Percentiles rank a stretch among this genome's conserved stretches.
Evolutionary conservation across 371 early-diverging fungal genomes (phyloP).

Genomic region (Nematocida ausubeli): DNA sequence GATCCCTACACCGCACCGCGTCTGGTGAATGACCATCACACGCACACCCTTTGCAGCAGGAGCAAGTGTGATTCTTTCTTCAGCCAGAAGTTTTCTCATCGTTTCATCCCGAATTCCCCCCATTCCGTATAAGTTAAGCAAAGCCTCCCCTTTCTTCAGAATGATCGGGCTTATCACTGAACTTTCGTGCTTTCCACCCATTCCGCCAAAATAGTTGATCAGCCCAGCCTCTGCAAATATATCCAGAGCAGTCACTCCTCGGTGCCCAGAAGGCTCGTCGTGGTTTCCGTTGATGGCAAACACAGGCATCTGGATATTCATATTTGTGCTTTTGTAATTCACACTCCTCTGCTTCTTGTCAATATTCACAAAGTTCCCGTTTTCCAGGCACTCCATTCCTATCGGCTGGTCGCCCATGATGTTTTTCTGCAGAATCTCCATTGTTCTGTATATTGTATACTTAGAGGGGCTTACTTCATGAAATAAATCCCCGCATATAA

Average conservation of each 20-base stretch:
- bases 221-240: conserved; percentile 76
- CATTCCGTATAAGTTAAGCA: conserved; percentile 82
- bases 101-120: conserved; percentile 89
- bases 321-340: conserved; percentile 81
- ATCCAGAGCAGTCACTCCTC: conserved; percentile 75
- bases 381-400: conserved; percentile 70
- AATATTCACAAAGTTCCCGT: conserved; percentile 49
- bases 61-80: conserved; percentile 74
- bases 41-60: conserved; percentile 72
- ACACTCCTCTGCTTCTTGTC: conserved; percentile 68
- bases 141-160: conserved; percentile 74
- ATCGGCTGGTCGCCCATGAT: conserved; percentile 73
- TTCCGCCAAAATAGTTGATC: conserved; percentile 88
- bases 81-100: conserved; percentile 76
- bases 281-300: conserved; percentile 98
- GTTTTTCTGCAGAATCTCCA: conserved; percentile 75
- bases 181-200: conserved; percentile 73
- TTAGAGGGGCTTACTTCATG: conserved; percentile 92
- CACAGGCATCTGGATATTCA: conserved; percentile 79
- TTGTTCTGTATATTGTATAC: conserved; percentile 73
- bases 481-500: conserved; percentile 96
- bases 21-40: conserved; percentile 80
- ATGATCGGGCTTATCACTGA: conserved; percentile 74
- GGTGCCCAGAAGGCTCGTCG: conserved; percentile 86
- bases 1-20: conserved; percentile 71